Conservation (phyloP, 1,284 basidiomycete genomes). For the Irpex sp. region DNA sequence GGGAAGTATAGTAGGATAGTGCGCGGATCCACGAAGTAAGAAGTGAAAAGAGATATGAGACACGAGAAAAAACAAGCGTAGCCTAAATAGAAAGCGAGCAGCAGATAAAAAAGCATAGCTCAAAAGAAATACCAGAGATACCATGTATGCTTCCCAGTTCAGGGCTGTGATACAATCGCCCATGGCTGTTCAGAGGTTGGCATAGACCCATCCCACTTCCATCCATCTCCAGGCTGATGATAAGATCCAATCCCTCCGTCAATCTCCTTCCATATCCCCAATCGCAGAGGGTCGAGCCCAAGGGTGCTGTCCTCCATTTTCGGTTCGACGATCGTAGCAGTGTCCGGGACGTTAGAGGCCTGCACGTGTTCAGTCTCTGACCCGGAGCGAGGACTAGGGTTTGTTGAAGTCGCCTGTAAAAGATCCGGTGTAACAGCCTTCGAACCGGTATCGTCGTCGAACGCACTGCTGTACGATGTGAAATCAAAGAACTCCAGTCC, state of each 20-base stretch:
- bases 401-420: slow-evolving; percentile 63
- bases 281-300: slow-evolving; percentile 46
- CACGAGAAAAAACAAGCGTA: slow-evolving; percentile 8
- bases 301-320: slow-evolving; percentile 21
- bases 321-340: slow-evolving; percentile 25
- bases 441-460: slow-evolving; percentile 53
- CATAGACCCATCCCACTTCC: slow-evolving; percentile 74
- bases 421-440: slow-evolving; percentile 69
- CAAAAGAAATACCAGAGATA: slow-evolving; percentile 13
- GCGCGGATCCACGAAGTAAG: slow-evolving; percentile 9
- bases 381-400: slow-evolving; percentile 73
- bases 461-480: slow-evolving; percentile 45
- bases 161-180: slow-evolving; percentile 38
- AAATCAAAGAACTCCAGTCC: slow-evolving; percentile 57
- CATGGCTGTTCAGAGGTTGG: slow-evolving; percentile 61
- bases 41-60: slow-evolving; percentile 20
- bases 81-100: slow-evolving; percentile 15
- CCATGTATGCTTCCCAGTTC: slow-evolving; percentile 11
- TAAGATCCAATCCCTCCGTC: slow-evolving; percentile 73
- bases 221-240: slow-evolving; percentile 52
- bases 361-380: slow-evolving; percentile 49
- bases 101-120: slow-evolving; percentile 22
- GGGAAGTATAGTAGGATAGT: slow-evolving; percentile 15
- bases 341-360: slow-evolving; percentile 19
- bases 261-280: slow-evolving; percentile 64